Conservation (phyloP, 1,284 basidiomycete genomes). For the Salmacisia buchloeana region DNA sequence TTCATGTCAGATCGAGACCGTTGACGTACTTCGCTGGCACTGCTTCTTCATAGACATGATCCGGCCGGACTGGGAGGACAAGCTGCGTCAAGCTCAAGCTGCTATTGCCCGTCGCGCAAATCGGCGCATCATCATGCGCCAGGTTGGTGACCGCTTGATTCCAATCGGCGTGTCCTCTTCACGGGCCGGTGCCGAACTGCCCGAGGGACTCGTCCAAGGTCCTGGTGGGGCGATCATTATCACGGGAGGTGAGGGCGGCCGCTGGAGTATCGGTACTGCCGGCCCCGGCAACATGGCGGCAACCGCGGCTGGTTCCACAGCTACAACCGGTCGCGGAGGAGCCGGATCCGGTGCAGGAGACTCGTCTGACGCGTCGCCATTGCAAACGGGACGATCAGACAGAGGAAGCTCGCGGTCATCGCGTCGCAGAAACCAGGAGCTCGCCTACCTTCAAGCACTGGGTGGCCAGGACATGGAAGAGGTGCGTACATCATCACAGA, state of each 20-base stretch:
- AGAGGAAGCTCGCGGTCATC: conserved; percentile 41
- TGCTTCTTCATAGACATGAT: conserved; percentile 25
- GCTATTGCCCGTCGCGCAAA: conserved; percentile 60
- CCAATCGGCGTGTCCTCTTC: conserved; percentile 80
- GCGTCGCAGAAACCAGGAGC: conserved; percentile 65
- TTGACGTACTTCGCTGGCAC: background rate
- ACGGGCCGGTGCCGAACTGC: conserved; percentile 52
- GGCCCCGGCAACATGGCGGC: conserved; percentile 5
- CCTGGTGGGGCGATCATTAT: conserved; percentile 49
- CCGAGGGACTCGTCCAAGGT: conserved; percentile 32
- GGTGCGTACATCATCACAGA: conserved; percentile 55
- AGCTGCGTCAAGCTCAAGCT: conserved; percentile 37
- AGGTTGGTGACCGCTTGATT: conserved; percentile 92
- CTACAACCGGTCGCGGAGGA: conserved; percentile 11
- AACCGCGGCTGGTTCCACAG: too few relatives aligned
- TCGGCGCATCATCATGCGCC: conserved; percentile 93
- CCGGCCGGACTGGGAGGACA: conserved; percentile 45
- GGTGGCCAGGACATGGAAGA: conserved; percentile 81
- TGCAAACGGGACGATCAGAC: too few relatives aligned
- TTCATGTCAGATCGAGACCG: background rate
- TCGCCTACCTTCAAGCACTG: conserved; percentile 76
- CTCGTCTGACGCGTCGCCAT: too few relatives aligned
- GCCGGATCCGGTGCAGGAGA: conserved; percentile 43
- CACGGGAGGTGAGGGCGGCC: conserved; percentile 33
- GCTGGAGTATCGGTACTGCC: background rate